phyloP scores from a whole-genome alignment of 2,329 filamentous ascomycete species.

The Pseudopithomyces maydicus region DNA sequence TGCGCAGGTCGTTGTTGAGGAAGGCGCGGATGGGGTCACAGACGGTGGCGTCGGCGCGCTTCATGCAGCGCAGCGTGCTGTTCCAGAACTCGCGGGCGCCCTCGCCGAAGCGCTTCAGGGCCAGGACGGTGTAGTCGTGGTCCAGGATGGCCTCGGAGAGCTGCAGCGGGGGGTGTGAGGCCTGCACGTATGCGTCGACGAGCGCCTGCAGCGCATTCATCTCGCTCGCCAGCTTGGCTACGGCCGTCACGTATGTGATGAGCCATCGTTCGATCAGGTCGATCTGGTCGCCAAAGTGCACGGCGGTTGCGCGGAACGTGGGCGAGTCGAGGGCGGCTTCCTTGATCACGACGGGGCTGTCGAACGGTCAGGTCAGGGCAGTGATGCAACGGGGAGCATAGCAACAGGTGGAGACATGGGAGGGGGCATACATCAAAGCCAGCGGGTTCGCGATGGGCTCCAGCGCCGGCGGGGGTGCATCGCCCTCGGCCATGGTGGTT shows the following conservation, averaged over 20 bases:
- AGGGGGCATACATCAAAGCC: slow-evolving; percentile 46
- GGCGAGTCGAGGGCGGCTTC: slow-evolving; percentile 97
- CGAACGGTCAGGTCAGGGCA: slow-evolving; percentile 1
- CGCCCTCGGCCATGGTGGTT: slow-evolving; percentile 42
- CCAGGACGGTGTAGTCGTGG: slow-evolving; percentile 91
- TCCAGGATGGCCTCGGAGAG: slow-evolving; percentile 86
- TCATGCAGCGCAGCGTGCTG: slow-evolving; percentile 73
- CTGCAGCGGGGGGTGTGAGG: slow-evolving; percentile 73
- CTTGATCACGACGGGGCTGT: slow-evolving; percentile 80
- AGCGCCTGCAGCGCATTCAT: slow-evolving; percentile 77
- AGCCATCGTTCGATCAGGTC: slow-evolving; percentile 94
- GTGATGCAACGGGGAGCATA: neutral
- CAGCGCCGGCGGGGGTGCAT: slow-evolving; percentile 36
- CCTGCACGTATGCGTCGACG: slow-evolving; percentile 76
- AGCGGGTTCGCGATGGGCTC: slow-evolving; percentile 48
- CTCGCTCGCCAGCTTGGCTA: slow-evolving; percentile 66
- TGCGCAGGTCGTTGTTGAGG: slow-evolving; percentile 75
- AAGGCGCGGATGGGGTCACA: slow-evolving; percentile 84
- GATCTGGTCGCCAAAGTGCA: slow-evolving; percentile 90
- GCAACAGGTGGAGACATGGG: too few species aligned
- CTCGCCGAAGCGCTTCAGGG: slow-evolving; percentile 83
- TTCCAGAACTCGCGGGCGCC: slow-evolving; percentile 88
- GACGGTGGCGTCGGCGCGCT: slow-evolving; percentile 75
- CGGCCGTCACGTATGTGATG: slow-evolving; percentile 69
- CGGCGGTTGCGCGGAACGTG: slow-evolving; percentile 84